Evolutionary conservation across 306 rosid genomes (phyloP).

Genomic region (Prunus padus): DNA sequence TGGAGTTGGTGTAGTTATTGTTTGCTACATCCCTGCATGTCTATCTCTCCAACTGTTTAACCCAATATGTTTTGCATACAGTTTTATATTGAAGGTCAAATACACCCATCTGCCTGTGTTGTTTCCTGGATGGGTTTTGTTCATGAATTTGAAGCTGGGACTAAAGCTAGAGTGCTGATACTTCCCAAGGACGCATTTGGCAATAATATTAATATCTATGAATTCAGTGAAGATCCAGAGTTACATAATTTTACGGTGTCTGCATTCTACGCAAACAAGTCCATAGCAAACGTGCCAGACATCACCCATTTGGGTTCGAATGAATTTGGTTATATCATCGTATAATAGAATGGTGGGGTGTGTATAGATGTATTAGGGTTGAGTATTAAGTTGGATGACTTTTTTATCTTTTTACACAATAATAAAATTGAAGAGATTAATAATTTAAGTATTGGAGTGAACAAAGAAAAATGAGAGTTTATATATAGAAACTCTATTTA

Average conservation of each 20-base stretch:
- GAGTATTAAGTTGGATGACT: too few species aligned
- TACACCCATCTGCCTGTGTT: constrained; percentile 65
- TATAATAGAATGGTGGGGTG: too few species aligned
- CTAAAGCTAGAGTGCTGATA: constrained; percentile 51
- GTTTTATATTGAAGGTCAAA: constrained; percentile 42
- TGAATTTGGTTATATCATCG: constrained; percentile 54
- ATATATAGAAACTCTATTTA: too few species aligned
- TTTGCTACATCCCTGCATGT: too few species aligned
- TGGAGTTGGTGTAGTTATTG: too few species aligned
- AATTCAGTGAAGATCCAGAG: constrained; percentile 44
- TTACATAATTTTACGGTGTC: constrained; percentile 48
- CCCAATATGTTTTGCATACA: background rate
- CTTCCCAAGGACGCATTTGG: constrained; percentile 89
- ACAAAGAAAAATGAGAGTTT: too few species aligned
- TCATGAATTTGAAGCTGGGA: constrained; percentile 69
- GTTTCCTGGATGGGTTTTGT: constrained; percentile 67
- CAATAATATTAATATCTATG: constrained; percentile 42
- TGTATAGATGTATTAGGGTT: too few species aligned
- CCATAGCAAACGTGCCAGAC: constrained; percentile 42
- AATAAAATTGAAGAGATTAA: too few species aligned
- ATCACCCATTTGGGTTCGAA: constrained; percentile 64
- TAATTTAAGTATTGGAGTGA: too few species aligned
- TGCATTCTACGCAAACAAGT: constrained; percentile 48
- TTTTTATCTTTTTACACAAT: too few species aligned
- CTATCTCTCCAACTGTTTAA: background rate